phyloP scores from a whole-genome alignment of 495 filamentous ascomycete genomes.

The Neurospora tetrasperma region DNA sequence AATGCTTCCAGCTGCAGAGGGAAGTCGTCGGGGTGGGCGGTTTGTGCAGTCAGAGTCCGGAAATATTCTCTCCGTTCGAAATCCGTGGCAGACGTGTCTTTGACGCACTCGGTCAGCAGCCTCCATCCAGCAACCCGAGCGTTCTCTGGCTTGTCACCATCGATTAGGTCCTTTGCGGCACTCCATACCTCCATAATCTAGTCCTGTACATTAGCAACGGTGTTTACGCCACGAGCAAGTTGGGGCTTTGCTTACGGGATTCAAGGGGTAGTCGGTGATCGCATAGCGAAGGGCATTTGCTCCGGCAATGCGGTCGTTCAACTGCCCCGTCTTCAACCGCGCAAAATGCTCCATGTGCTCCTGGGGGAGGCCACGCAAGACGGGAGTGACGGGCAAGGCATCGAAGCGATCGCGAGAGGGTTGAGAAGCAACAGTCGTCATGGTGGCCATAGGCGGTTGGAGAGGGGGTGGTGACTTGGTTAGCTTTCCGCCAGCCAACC shows the following conservation, averaged over 20 bases:
- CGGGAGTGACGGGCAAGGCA: constrained; percentile 10
- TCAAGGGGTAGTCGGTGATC: constrained; percentile 47
- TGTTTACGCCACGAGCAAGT: neutral
- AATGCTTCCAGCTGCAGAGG: constrained; percentile 53
- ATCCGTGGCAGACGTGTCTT: constrained; percentile 47
- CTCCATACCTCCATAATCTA: constrained; percentile 49
- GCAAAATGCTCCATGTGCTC: constrained; percentile 35
- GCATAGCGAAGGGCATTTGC: constrained; percentile 44
- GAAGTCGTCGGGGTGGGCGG: constrained; percentile 45
- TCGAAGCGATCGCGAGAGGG: constrained; percentile 24
- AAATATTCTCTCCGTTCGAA: constrained; percentile 58
- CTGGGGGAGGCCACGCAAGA: constrained; percentile 25
- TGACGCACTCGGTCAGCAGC: constrained; percentile 54
- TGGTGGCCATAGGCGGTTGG: constrained; percentile 19
- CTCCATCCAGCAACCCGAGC: constrained; percentile 50
- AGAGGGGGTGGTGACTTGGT: constrained; percentile 33
- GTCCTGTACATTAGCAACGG: constrained; percentile 2
- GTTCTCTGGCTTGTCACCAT: constrained; percentile 40
- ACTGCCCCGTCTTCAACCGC: constrained; percentile 35
- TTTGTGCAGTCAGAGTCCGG: constrained; percentile 40
- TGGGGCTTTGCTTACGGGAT: constrained; percentile 28
- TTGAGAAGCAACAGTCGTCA: constrained; percentile 12
- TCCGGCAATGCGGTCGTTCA: constrained; percentile 42
- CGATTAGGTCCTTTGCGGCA: constrained; percentile 53
- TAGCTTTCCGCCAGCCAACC: constrained; percentile 37